These are phyloP conservation scores for Mycena rosella DNA, from an alignment of 768 basidiomycete genomes.

Conservation along the genomic window DNA sequence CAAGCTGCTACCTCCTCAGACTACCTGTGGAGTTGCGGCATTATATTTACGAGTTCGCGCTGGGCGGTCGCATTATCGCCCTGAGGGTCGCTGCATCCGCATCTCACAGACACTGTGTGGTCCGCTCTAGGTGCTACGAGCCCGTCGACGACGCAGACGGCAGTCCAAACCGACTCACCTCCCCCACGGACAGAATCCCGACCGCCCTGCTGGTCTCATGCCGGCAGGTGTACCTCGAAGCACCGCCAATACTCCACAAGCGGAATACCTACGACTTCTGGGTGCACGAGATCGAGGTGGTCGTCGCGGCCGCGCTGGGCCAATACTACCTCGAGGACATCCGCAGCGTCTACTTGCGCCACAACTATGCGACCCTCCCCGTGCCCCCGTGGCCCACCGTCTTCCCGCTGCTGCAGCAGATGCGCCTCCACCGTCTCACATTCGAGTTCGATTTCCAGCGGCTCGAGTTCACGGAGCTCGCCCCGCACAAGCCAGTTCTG, in stretches of 20 bases:
- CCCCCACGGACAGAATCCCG: neutral
- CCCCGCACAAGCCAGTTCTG: neutral
- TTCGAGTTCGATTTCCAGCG: neutral
- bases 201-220: constrained; percentile 11
- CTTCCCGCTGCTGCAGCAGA: constrained; percentile 3
- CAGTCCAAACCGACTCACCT: neutral
- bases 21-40: too few relatives aligned
- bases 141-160: neutral
- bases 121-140: neutral
- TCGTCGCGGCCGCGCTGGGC: constrained; percentile 2
- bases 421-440: neutral
- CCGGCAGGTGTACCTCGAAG: constrained; percentile 26
- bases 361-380: neutral
- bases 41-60: constrained; percentile 13
- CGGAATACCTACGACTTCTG: constrained; percentile 16
- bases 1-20: too few relatives aligned
- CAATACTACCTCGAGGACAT: constrained; percentile 9
- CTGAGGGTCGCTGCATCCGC: neutral
- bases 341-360: neutral
- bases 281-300: neutral
- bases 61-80: constrained; percentile 13
- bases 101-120: neutral
- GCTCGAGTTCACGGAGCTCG: neutral
- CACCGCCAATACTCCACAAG: constrained; percentile 10
- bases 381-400: neutral